Evolutionary conservation across 1,284 basidiomycete genomes (phyloP).

Genomic region (Peniophora sp.): DNA sequence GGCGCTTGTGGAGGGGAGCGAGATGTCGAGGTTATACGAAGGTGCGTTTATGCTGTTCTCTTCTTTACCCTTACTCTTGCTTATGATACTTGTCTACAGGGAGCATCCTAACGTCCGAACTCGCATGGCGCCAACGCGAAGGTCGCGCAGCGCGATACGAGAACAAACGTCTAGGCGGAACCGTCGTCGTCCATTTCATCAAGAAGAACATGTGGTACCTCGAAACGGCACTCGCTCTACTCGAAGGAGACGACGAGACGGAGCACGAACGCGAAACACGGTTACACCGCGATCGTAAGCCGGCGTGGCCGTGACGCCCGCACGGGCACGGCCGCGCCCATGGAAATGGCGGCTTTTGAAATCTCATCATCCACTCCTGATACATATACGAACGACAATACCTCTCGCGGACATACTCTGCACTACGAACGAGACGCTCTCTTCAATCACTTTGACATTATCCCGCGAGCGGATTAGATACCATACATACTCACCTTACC

Average conservation of each 20-base stretch:
- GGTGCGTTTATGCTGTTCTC: too few species aligned
- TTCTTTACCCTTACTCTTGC: background rate
- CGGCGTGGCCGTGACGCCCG: background rate
- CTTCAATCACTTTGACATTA: too few species aligned
- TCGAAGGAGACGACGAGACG: slow-evolving; percentile 65
- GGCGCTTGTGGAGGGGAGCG: slow-evolving; percentile 87
- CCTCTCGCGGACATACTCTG: too few species aligned
- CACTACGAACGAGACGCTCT: too few species aligned
- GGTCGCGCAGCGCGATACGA: slow-evolving; percentile 62
- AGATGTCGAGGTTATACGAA: slow-evolving; percentile 64
- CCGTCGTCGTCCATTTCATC: slow-evolving; percentile 93
- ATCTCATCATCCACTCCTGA: too few species aligned
- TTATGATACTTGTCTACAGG: slow-evolving; percentile 25
- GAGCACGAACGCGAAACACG: slow-evolving; percentile 22
- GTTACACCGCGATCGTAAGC: background rate
- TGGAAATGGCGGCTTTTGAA: too few species aligned
- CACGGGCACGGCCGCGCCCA: too few species aligned
- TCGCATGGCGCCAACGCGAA: slow-evolving; percentile 67
- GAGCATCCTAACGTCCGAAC: slow-evolving; percentile 43
- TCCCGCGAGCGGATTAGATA: too few species aligned
- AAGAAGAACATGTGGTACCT: slow-evolving; percentile 96
- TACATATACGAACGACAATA: too few species aligned
- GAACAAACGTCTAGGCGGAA: slow-evolving; percentile 76
- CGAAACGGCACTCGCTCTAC: slow-evolving; percentile 84
- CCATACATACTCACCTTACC: too few species aligned